Percentiles rank a stretch among this genome's conserved stretches.
phyloP scores from a whole-genome alignment of 2,329 filamentous ascomycete genomes.

The Pleoardoris graminearum region DNA sequence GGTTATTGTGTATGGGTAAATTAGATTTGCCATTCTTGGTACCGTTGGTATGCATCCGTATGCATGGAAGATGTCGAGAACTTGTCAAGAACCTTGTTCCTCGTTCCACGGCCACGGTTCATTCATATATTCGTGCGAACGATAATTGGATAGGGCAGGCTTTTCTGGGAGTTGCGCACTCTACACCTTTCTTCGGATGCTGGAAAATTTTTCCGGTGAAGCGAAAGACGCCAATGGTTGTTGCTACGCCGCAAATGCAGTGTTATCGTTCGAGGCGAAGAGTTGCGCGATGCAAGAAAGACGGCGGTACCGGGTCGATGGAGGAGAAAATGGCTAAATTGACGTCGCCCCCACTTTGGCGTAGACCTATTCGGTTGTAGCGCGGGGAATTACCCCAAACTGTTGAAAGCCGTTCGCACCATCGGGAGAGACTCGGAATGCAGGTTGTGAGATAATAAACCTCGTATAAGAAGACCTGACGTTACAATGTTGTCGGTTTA shows the following conservation, averaged over 20 bases:
- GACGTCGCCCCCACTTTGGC: slow-evolving; percentile 22
- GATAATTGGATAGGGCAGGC: slow-evolving; percentile 13
- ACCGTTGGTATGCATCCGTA: slow-evolving; percentile 9
- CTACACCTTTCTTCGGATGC: background rate
- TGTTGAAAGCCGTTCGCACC: background rate
- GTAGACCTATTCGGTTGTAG: slow-evolving; percentile 11
- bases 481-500: no score
- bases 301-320: slow-evolving; percentile 33
- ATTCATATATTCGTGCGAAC: slow-evolving; percentile 5
- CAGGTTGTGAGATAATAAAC: no score
- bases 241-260: background rate
- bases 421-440: no score
- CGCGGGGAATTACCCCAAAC: background rate
- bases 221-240: background rate
- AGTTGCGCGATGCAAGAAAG: slow-evolving; percentile 14
- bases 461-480: no score
- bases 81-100: slow-evolving; percentile 15
- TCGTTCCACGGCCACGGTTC: background rate
- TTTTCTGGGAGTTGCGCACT: background rate
- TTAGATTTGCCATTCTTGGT: slow-evolving; percentile 11
- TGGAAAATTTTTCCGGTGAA: slow-evolving; percentile 32
- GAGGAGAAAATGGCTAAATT: slow-evolving; percentile 35
- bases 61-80: slow-evolving; percentile 17
- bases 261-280: background rate
- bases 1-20: slow-evolving; percentile 40